These are phyloP conservation scores for Teratosphaeria epicoccoides DNA, from an alignment of 2,329 filamentous ascomycete species.

Conservation along the genomic window DNA sequence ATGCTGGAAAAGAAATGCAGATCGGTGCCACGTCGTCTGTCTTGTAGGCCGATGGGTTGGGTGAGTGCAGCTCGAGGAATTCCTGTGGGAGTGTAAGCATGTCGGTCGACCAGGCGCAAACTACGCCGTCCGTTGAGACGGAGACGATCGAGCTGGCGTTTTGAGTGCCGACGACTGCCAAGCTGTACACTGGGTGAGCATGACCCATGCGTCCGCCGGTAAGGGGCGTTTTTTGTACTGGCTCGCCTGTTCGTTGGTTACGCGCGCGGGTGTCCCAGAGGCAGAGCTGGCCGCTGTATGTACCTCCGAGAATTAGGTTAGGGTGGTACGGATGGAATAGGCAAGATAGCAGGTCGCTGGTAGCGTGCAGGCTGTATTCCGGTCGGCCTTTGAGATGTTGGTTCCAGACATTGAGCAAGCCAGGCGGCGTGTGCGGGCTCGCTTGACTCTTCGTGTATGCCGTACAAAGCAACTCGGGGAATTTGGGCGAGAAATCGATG, in stretches of 20 bases:
- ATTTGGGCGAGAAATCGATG: constrained; percentile 88
- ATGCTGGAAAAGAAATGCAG: constrained; percentile 86
- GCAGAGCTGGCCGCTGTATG: constrained; percentile 91
- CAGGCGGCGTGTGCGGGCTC: constrained; percentile 75
- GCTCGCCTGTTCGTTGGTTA: constrained; percentile 48
- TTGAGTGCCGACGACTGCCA: constrained; percentile 93
- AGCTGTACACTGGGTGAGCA: constrained; percentile 89
- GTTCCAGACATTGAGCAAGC: constrained; percentile 94
- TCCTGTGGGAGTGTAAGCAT: constrained; percentile 97
- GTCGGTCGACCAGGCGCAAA: constrained; percentile 95
- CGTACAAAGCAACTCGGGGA: constrained; percentile 79
- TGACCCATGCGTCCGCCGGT: constrained; percentile 73
- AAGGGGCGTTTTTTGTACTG: constrained; percentile 90
- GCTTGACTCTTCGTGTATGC: constrained; percentile 73
- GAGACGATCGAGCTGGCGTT: constrained; percentile 99
- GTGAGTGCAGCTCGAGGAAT: constrained; percentile 75
- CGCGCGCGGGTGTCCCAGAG: constrained; percentile 93
- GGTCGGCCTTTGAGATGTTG: constrained; percentile 86
- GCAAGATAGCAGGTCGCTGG: constrained; percentile 87
- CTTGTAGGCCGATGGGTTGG: constrained; percentile 57
- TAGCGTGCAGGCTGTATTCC: constrained; percentile 93
- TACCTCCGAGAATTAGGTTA: constrained; percentile 88
- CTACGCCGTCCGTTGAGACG: constrained; percentile 88
- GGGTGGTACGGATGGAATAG: constrained; percentile 99
- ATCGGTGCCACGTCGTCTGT: constrained; percentile 93